Evolutionary conservation across 352 stramenopile genomes (phyloP).

Genomic region (Paralagenidium karlingii): DNA sequence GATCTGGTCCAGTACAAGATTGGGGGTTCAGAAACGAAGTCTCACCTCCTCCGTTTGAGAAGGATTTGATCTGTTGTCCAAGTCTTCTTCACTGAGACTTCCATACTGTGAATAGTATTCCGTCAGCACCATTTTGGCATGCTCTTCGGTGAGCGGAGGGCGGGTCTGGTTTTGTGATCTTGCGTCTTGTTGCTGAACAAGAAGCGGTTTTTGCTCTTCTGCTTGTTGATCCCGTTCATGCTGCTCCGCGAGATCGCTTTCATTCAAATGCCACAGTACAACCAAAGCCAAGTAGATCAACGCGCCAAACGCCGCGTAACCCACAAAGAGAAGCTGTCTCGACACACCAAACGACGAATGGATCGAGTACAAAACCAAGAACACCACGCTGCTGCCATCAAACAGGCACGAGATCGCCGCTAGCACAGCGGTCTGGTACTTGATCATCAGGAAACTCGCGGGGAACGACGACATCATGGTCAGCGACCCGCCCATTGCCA

Average conservation of each 20-base stretch:
- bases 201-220: slow-evolving; percentile 5
- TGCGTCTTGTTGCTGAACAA: too few relatives aligned
- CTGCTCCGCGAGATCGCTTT: slow-evolving; percentile 19
- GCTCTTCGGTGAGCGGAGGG: background rate
- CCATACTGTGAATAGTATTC: slow-evolving; percentile 5
- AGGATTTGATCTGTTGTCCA: too few relatives aligned
- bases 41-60: slow-evolving; percentile 1
- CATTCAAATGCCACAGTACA: slow-evolving; percentile 66
- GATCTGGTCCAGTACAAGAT: slow-evolving; percentile 1
- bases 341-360: slow-evolving; percentile 29
- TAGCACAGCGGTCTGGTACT: slow-evolving; percentile 64
- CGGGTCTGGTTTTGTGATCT: too few relatives aligned
- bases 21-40: background rate
- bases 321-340: slow-evolving; percentile 33
- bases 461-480: slow-evolving; percentile 77
- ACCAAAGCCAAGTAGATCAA: slow-evolving; percentile 48
- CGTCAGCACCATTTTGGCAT: background rate
- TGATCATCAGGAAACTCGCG: slow-evolving; percentile 55
- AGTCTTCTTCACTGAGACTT: slow-evolving; percentile 13
- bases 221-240: slow-evolving; percentile 1
- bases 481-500: slow-evolving; percentile 57
- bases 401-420: slow-evolving; percentile 70
- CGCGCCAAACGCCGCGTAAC: slow-evolving; percentile 22
- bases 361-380: slow-evolving; percentile 49
- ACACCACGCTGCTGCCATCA: slow-evolving; percentile 59